Conservation (phyloP, 805 yeast genomes). For the Tetrapisispora arboricola region DNA sequence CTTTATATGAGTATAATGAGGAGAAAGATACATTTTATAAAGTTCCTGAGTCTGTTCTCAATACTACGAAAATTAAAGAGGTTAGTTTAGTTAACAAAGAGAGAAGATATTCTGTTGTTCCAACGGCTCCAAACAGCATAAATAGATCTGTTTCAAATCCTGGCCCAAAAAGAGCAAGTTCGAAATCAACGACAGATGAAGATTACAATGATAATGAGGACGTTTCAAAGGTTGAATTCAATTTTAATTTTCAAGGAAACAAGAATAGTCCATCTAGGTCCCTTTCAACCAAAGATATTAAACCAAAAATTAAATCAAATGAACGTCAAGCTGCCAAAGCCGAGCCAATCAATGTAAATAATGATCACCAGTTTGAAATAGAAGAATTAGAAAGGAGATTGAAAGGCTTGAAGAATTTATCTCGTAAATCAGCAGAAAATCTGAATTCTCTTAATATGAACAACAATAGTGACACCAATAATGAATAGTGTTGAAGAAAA, state of each 20-base stretch:
- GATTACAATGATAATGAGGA: not conserved
- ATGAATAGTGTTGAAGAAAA: too few species aligned
- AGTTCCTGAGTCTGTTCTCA: conserved; percentile 37
- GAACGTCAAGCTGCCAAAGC: not conserved
- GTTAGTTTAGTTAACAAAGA: conserved; percentile 62
- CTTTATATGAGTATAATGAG: conserved; percentile 80
- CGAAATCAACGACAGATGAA: not conserved
- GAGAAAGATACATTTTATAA: conserved; percentile 63
- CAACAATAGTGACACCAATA: too few species aligned
- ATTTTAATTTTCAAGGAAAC: not conserved
- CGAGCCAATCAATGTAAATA: not conserved
- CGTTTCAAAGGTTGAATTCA: not conserved
- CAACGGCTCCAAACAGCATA: conserved; percentile 51
- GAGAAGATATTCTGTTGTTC: conserved; percentile 62
- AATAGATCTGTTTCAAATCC: conserved; percentile 8
- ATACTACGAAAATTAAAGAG: conserved; percentile 48
- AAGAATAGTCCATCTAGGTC: not conserved
- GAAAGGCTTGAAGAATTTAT: conserved; percentile 11
- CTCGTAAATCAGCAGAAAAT: not conserved
- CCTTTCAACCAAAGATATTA: not conserved
- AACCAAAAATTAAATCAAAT: not conserved
- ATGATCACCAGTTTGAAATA: conserved; percentile 12
- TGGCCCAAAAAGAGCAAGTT: not conserved
- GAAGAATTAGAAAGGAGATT: conserved; percentile 28
- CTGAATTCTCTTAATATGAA: too few species aligned